phyloP scores from a whole-genome alignment of 805 yeast species.

The Starmerella geochares region DNA sequence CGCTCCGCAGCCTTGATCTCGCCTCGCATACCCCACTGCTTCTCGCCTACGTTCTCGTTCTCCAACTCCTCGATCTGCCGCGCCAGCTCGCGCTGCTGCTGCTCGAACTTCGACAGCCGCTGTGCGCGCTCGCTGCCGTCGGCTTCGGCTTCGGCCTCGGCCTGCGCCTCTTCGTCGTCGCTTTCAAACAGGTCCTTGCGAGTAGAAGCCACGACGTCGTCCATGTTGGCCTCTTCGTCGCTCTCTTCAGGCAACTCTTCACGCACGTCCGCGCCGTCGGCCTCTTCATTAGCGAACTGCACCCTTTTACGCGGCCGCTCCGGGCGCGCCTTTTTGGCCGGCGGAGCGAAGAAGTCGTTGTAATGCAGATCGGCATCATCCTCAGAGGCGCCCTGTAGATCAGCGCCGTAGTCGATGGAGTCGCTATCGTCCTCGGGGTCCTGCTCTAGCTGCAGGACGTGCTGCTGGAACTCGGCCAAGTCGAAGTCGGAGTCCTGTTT shows the following conservation, averaged over 20 bases:
- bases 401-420: conserved; percentile 39
- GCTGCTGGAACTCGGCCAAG: conserved; percentile 72
- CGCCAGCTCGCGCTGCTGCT: conserved; percentile 66
- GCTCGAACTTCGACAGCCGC: conserved; percentile 64
- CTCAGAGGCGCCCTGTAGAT: conserved; percentile 39
- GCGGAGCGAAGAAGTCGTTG: conserved; percentile 36
- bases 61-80: conserved; percentile 71
- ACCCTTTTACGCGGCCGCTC: conserved; percentile 3
- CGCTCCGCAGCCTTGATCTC: conserved; percentile 75
- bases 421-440: conserved; percentile 39
- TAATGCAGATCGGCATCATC: conserved; percentile 34
- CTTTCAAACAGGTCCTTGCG: conserved; percentile 36
- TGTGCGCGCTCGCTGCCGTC: conserved; percentile 25
- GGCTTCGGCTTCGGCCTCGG: conserved; percentile 33
- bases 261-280: conserved; percentile 1
- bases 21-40: conserved; percentile 91
- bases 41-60: conserved; percentile 77
- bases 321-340: conserved; percentile 25
- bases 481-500: conserved; percentile 39
- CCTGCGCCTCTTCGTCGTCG: conserved; percentile 47
- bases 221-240: conserved; percentile 9
- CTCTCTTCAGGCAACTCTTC: conserved; percentile 8
- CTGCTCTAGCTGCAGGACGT: conserved; percentile 54
- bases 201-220: conserved; percentile 28
- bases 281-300: conserved; percentile 15